phyloP scores from a whole-genome alignment of 2,329 filamentous ascomycete species.

The Xylariaceae sp. region DNA sequence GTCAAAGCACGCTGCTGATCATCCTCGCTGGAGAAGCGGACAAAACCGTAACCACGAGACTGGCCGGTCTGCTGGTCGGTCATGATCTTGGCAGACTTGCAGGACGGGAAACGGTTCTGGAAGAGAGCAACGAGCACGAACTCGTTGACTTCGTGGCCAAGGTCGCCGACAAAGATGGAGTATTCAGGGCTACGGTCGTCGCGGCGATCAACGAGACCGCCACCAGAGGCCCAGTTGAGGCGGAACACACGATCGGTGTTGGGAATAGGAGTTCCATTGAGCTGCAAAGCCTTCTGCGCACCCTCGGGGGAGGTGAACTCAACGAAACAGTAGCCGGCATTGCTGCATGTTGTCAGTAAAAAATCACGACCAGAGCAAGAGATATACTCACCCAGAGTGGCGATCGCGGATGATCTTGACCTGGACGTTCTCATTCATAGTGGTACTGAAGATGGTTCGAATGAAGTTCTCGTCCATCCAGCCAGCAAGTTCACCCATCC shows the following conservation, averaged over 20 bases:
- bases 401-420: slow-evolving; percentile 99
- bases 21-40: slow-evolving; percentile 90
- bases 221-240: slow-evolving; percentile 98
- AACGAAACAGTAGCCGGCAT: slow-evolving; percentile 98
- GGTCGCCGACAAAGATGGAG: slow-evolving; percentile 95
- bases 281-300: slow-evolving; percentile 80
- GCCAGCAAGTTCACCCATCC: slow-evolving; percentile 98
- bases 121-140: slow-evolving; percentile 96
- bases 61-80: slow-evolving; percentile 96
- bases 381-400: slow-evolving; percentile 72
- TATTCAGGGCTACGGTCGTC: slow-evolving; percentile 96
- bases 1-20: slow-evolving; percentile 93
- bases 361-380: not conserved
- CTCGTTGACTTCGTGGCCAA: slow-evolving; percentile 97
- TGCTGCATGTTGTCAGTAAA: slow-evolving; percentile 48
- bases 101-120: slow-evolving; percentile 91
- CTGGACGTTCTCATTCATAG: slow-evolving; percentile 90
- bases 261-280: slow-evolving; percentile 85
- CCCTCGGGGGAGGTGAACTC: slow-evolving; percentile 81
- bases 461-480: slow-evolving; percentile 99
- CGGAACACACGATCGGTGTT: slow-evolving; percentile 96
- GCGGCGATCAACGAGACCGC: slow-evolving; percentile 87
- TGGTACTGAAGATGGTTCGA: slow-evolving; percentile 81
- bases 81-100: slow-evolving; percentile 99
- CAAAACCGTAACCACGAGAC: slow-evolving; percentile 96